Conservation (phyloP, 805 yeast genomes). For the Debaryomyces castellii region DNA sequence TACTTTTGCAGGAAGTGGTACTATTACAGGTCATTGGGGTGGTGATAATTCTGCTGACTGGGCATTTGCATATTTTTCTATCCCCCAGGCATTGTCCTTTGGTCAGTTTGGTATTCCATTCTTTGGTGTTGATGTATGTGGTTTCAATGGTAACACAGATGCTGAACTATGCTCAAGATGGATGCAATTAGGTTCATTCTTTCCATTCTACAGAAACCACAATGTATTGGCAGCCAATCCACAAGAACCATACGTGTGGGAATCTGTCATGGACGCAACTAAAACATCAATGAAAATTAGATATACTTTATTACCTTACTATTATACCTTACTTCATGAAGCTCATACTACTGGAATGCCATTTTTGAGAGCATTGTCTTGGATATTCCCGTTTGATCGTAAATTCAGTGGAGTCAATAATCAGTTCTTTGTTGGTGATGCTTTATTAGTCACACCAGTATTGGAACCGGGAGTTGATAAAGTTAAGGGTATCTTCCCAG, state of each 20-base stretch:
- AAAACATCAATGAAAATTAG: constrained; percentile 32
- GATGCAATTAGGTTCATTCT: constrained; percentile 33
- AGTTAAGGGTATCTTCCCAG: constrained; percentile 23
- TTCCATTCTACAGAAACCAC: constrained; percentile 34
- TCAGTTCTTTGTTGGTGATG: constrained; percentile 26
- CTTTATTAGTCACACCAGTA: constrained; percentile 24
- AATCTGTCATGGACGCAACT: constrained; percentile 23
- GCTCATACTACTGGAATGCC: constrained; percentile 22
- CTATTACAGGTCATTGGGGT: constrained; percentile 24
- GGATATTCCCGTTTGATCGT: constrained; percentile 21
- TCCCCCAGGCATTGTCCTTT: constrained; percentile 23
- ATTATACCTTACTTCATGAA: constrained; percentile 22
- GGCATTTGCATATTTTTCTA: constrained; percentile 20
- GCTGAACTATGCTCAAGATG: constrained; percentile 28
- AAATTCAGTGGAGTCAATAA: constrained; percentile 15
- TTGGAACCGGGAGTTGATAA: constrained; percentile 19
- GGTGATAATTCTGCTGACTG: constrained; percentile 22
- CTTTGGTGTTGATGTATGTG: constrained; percentile 27
- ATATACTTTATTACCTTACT: constrained; percentile 30
- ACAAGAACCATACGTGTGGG: constrained; percentile 34
- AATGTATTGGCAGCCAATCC: constrained; percentile 20
- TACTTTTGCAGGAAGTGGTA: constrained; percentile 21
- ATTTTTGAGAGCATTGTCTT: constrained; percentile 19
- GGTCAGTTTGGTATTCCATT: constrained; percentile 24
- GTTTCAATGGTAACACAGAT: constrained; percentile 23